Conservation (phyloP, 2,329 filamentous ascomycete genomes). For the Emergomyces africanus region DNA sequence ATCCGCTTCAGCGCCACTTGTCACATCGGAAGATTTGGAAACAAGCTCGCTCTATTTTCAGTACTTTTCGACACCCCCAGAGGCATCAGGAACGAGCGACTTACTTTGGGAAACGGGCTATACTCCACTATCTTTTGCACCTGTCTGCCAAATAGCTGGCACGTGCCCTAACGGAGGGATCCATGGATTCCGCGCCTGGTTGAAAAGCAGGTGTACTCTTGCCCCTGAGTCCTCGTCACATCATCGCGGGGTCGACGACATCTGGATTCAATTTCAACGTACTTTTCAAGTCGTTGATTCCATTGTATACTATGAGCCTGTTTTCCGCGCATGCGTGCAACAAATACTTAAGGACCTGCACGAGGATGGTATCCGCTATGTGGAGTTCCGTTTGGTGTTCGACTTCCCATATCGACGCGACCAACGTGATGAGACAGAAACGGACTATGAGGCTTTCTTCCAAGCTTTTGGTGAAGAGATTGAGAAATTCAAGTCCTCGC, state of each 20-base stretch:
- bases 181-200: slow-evolving; percentile 61
- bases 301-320: slow-evolving; percentile 79
- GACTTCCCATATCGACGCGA: slow-evolving; percentile 54
- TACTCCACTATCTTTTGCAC: slow-evolving; percentile 43
- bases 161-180: slow-evolving; percentile 61
- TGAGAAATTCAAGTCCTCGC: slow-evolving; percentile 56
- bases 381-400: slow-evolving; percentile 70
- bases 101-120: slow-evolving; percentile 58
- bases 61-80: slow-evolving; percentile 37
- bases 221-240: slow-evolving; percentile 62
- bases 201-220: slow-evolving; percentile 60
- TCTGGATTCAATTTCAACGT: slow-evolving; percentile 69
- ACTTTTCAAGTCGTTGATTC: slow-evolving; percentile 63
- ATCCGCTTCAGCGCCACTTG: slow-evolving; percentile 45
- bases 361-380: slow-evolving; percentile 75
- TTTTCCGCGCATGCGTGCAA: slow-evolving; percentile 64
- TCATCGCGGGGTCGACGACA: slow-evolving; percentile 67
- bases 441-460: slow-evolving; percentile 58
- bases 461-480: slow-evolving; percentile 65
- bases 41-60: slow-evolving; percentile 49
- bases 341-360: slow-evolving; percentile 57
- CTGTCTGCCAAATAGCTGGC: slow-evolving; percentile 51
- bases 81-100: slow-evolving; percentile 20
- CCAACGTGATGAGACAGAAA: slow-evolving; percentile 51
- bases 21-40: slow-evolving; percentile 40